Evolutionary conservation across 805 yeast genomes (phyloP), one percentile per base, ranked within the genome.

Genomic region (Maudiozyma barnettii): DNA sequence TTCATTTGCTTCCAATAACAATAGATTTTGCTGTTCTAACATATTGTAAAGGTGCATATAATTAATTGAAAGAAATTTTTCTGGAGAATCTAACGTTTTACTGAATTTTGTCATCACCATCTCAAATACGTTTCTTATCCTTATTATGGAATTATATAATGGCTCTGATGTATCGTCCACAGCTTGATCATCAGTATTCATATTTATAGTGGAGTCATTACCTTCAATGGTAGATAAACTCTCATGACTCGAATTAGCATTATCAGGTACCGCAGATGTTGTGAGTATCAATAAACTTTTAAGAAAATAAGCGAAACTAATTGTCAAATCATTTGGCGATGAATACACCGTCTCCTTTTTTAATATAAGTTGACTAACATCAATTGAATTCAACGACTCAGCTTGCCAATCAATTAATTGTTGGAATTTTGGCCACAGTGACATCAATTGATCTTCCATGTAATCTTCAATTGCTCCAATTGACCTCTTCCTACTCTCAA

Each of bases 401-500:
- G 95, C 82, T 56, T 91, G 86, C 31, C 77, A 67, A 60, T 89
- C 96, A 39, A 90, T 75, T 31, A 87, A 70, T 41, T 72, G 73
- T 57, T 89, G 90, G 58, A 90, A 84, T 49, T 76, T 79, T 0
- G 97, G 96, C 98, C 98, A 93, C 41, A 91, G 67, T 3, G 75
- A 63, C 45, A 87, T 76, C 51, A 81, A 64, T 51, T 84, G 79
- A 14, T 77, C 70, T 54, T 84, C 80, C 52, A 83, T 71, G 61
- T 83, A 85, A 49, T 79, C 84, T 51, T 82, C 87, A 29, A 63
- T 45, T 7, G 79, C 79, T 0, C 95, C 90, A 2, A 84, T 78
- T 48, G 76, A 76, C 49, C 85, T 73, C 51, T 77, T 82, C 58
- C 84, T 90, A 21, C 84, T 67, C 52, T 79, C 82, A 46, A 75